phyloP scores from a whole-genome alignment of 768 basidiomycete species.

The Bullera alba region DNA sequence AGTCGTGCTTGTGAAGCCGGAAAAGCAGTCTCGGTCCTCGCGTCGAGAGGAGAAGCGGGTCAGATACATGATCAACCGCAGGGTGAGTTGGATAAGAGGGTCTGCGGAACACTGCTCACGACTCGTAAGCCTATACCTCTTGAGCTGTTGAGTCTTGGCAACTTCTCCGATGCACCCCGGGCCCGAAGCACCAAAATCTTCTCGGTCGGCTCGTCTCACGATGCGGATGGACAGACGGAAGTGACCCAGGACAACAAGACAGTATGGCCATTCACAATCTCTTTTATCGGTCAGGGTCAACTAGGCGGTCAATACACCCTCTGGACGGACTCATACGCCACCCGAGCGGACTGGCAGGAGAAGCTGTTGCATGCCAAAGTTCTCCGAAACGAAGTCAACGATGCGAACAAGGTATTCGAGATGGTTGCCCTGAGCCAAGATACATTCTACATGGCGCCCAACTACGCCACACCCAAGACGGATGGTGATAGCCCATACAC shows the following conservation, averaged over 20 bases:
- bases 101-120: neutral
- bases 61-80: constrained; percentile 28
- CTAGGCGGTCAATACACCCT: constrained; percentile 74
- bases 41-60: constrained; percentile 11
- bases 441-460: constrained; percentile 72
- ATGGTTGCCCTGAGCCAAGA: constrained; percentile 80
- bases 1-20: constrained; percentile 32
- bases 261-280: constrained; percentile 80
- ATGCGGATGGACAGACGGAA: constrained; percentile 36
- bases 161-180: constrained; percentile 71
- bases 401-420: constrained; percentile 86
- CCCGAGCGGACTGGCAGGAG: constrained; percentile 77
- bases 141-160: constrained; percentile 76
- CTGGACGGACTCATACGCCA: constrained; percentile 72
- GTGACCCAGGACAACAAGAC: constrained; percentile 53
- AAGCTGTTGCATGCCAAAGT: constrained; percentile 84
- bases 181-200: constrained; percentile 58
- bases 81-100: constrained; percentile 17
- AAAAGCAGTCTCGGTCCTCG: constrained; percentile 14
- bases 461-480: constrained; percentile 40
- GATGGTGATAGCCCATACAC: constrained; percentile 59
- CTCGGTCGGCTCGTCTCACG: constrained; percentile 35
- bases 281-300: constrained; percentile 72
- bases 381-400: constrained; percentile 75
- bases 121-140: constrained; percentile 82